These are phyloP conservation scores for Sordariomycetes sp. DNA, from an alignment of 2,329 filamentous ascomycete genomes.

Conservation along the genomic window DNA sequence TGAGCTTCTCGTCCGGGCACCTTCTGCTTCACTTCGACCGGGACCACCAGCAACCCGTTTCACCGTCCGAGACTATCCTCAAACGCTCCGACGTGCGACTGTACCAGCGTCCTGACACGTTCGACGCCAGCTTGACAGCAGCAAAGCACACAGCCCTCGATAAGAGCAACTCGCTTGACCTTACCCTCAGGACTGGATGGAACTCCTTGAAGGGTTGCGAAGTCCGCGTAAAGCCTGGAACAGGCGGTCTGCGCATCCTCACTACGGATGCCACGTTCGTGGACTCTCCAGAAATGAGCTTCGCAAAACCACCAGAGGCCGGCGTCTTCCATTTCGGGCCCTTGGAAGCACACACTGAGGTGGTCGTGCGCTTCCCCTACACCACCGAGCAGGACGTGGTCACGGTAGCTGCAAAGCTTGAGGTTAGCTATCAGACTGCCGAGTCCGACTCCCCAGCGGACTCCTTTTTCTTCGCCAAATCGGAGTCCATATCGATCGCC, in stretches of 20 bases:
- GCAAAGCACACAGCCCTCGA: conserved; percentile 71
- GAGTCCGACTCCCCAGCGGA: conserved; percentile 39
- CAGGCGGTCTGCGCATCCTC: conserved; percentile 55
- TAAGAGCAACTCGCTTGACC: conserved; percentile 65
- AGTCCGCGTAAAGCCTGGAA: conserved; percentile 53
- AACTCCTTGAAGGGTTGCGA: conserved; percentile 56
- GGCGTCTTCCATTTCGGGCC: conserved; percentile 42
- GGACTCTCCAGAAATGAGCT: conserved; percentile 18
- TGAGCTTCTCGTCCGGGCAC: conserved; percentile 56
- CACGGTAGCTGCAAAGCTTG: conserved; percentile 65
- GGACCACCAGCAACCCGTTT: conserved; percentile 35
- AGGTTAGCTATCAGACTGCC: conserved; percentile 63
- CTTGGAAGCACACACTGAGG: conserved; percentile 31
- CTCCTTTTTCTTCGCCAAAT: conserved; percentile 24
- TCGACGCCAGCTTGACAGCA: conserved; percentile 59
- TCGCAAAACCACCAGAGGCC: conserved; percentile 40
- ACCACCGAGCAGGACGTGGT: conserved; percentile 69
- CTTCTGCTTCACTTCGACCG: conserved; percentile 58
- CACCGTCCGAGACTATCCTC: conserved; percentile 41
- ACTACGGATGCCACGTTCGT: conserved; percentile 49
- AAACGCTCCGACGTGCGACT: conserved; percentile 56
- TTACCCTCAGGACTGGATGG: conserved; percentile 65
- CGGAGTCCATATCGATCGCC: conserved; percentile 60
- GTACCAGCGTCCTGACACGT: conserved; percentile 59
- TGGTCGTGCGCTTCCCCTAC: conserved; percentile 67